Evolutionary conservation across 306 rosid species (phyloP).

Genomic region (Lablab purpureus): DNA sequence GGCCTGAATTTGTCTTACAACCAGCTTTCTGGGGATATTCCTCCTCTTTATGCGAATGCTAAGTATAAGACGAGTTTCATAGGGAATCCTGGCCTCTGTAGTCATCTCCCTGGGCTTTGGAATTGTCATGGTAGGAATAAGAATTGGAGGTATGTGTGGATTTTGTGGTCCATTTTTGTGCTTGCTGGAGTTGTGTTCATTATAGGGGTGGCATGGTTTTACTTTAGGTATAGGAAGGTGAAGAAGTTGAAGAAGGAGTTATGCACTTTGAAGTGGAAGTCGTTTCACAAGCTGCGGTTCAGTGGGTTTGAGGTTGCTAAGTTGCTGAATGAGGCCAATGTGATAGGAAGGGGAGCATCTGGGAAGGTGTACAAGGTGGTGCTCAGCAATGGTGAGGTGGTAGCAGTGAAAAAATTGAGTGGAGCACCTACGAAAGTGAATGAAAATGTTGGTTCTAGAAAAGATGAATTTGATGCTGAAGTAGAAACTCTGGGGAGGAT

Average conservation of each 20-base stretch:
- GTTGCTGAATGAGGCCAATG: constrained; percentile 65
- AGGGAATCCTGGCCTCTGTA: constrained; percentile 74
- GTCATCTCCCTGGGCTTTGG: constrained; percentile 53
- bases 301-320: constrained; percentile 62
- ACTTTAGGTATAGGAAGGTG: constrained; percentile 50
- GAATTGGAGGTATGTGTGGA: constrained; percentile 45
- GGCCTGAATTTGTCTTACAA: constrained; percentile 67
- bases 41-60: constrained; percentile 58
- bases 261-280: constrained; percentile 62
- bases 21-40: constrained; percentile 60
- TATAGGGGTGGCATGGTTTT: constrained; percentile 65
- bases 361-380: constrained; percentile 80
- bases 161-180: constrained; percentile 57
- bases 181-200: constrained; percentile 62
- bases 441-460: constrained; percentile 37
- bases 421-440: constrained; percentile 47
- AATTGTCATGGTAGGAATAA: constrained; percentile 39
- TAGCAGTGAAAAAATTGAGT: constrained; percentile 77
- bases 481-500: constrained; percentile 78
- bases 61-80: constrained; percentile 60
- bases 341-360: constrained; percentile 73
- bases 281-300: constrained; percentile 70
- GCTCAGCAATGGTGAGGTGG: constrained; percentile 62
- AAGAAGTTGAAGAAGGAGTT: constrained; percentile 56
- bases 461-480: constrained; percentile 72